These are phyloP conservation scores for Monosporascus sp. DNA, from an alignment of 2,329 filamentous ascomycete species.

Conservation along the genomic window DNA sequence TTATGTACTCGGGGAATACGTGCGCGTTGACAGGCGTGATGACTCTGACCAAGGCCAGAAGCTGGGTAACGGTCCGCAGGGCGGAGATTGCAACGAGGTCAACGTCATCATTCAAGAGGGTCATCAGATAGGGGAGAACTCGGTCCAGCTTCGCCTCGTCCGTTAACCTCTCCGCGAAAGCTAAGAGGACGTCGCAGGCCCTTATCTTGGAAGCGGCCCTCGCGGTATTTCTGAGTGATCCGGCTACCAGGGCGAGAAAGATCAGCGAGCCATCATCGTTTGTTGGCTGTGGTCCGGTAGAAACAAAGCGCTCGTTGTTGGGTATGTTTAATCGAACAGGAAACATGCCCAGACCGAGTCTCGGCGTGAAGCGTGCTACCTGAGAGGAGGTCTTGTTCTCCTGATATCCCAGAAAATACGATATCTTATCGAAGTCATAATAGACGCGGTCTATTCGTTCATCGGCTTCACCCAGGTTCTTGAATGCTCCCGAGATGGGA, in stretches of 20 bases:
- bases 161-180: constrained; percentile 84
- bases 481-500: constrained; percentile 59
- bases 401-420: constrained; percentile 80
- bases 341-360: constrained; percentile 58
- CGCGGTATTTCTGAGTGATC: constrained; percentile 83
- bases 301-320: constrained; percentile 69
- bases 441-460: constrained; percentile 91
- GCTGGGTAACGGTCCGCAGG: constrained; percentile 79
- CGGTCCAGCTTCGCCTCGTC: constrained; percentile 95
- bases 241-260: constrained; percentile 82
- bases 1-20: constrained; percentile 62
- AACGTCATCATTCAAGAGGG: constrained; percentile 72
- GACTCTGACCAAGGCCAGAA: constrained; percentile 81
- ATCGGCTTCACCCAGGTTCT: constrained; percentile 80
- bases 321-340: constrained; percentile 83
- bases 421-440: constrained; percentile 95
- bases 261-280: constrained; percentile 87
- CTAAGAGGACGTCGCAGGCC: constrained; percentile 85
- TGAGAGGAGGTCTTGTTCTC: constrained; percentile 34
- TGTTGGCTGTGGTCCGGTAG: constrained; percentile 53
- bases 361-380: constrained; percentile 32
- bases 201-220: constrained; percentile 81
- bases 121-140: constrained; percentile 83
- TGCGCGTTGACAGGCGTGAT: constrained; percentile 73
- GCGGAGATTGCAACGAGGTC: constrained; percentile 83